Conservation (phyloP, 2,329 filamentous ascomycete genomes). For the Dactylellina drechsleri region DNA sequence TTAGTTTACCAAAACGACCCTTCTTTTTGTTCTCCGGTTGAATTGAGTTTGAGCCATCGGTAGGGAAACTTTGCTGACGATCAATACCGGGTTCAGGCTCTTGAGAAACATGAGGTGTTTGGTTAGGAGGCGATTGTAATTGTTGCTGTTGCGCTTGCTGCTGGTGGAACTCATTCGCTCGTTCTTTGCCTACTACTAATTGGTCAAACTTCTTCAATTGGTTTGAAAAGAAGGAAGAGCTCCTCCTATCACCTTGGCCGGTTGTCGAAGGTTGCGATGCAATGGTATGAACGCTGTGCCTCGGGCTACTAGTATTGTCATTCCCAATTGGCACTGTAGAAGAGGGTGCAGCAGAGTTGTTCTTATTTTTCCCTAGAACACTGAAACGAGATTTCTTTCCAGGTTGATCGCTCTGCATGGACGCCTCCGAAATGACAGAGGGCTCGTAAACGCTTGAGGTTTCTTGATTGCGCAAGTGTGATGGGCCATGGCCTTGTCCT, state of each 20-base stretch:
- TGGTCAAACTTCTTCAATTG: constrained; percentile 49
- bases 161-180: constrained; percentile 45
- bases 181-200: constrained; percentile 41
- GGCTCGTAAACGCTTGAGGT: constrained; percentile 40
- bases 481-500: constrained; percentile 12
- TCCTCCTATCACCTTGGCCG: constrained; percentile 26
- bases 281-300: constrained; percentile 45
- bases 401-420: constrained; percentile 30
- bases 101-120: constrained; percentile 1
- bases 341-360: constrained; percentile 17
- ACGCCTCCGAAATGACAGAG: constrained; percentile 39
- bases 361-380: constrained; percentile 32
- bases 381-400: constrained; percentile 45
- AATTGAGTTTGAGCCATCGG: constrained; percentile 38
- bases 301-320: constrained; percentile 38
- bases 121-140: constrained; percentile 15
- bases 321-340: constrained; percentile 1
- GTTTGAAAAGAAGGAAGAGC: constrained; percentile 38
- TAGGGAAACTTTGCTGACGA: constrained; percentile 39
- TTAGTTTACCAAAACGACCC: constrained; percentile 32
- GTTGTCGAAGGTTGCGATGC: constrained; percentile 36
- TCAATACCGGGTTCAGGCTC: constrained; percentile 40
- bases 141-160: constrained; percentile 26
- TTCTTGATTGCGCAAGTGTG: constrained; percentile 35
- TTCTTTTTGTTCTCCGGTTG: constrained; percentile 49